Base-by-base conservation (phyloP, 78 protist genomes). In the Dictyostelium brefeldianum region DNA sequence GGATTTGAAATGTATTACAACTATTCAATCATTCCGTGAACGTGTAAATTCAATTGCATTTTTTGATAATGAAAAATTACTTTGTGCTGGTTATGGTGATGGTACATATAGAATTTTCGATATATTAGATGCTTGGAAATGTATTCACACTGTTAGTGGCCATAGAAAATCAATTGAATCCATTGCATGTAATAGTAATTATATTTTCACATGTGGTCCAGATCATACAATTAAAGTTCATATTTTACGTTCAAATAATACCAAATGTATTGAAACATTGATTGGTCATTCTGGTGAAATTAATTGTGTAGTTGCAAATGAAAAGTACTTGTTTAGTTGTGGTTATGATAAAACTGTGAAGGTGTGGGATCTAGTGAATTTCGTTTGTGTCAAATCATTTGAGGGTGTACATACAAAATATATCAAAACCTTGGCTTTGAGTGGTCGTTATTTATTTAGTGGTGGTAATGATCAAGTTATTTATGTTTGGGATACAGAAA, bases 21-120 rank as follows among this genome's bases (percentile, higher is more conserved):
- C 93, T 4, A 78, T 87, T 22, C 84, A 74, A 47, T 77, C 84
- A 11, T 87, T 87, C 84, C 75, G 93, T 50, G 93, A 87, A 70
- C 50, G 78, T 20, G 73, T 87, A 29, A 87, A 87, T 4, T 74
- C 70, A 0, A 51, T 87, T 36, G 54, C 57, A 27, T 87, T 87
- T 59, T 87, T 87, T 77, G 93, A 87, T 17, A 20, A 65, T 29
- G 22, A 78, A n/a, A 67, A 71, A 17, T 41, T 59, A 5, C 43
- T 87, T 3, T 87, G 93, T 65, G 93, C 93, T 20, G 93, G 93
- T 8, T 87, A 87, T 36, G 93, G 93, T 77, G 93, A 87, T 64
- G 93, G 93, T 65, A 65, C 56, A 12, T 48, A 64, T 48, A 56
- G 93, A 51, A 79, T 87, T 18, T 87, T 87, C 53, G 93, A 87